phyloP scores from a whole-genome alignment of 306 rosid species.

The Albizia julibrissin region DNA sequence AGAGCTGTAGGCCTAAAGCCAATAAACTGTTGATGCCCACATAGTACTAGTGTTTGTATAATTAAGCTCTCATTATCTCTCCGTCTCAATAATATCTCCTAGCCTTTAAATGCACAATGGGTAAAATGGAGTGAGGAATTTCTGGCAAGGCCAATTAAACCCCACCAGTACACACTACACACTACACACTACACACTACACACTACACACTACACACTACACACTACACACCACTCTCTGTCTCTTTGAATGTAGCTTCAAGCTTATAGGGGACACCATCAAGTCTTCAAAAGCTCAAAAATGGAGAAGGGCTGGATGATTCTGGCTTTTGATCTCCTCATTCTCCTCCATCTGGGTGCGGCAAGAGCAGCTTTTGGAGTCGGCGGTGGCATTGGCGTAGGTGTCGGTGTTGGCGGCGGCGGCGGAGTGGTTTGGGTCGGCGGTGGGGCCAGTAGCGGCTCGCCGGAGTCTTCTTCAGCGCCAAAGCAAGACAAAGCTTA shows the following conservation, averaged over 20 bases:
- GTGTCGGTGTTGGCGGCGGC: slow-evolving; percentile 45
- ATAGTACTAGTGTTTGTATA: neutral
- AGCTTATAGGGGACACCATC: slow-evolving; percentile 39
- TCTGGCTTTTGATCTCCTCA: slow-evolving; percentile 37
- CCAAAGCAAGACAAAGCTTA: slow-evolving; percentile 60
- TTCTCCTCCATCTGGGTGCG: slow-evolving; percentile 29
- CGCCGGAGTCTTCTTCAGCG: slow-evolving; percentile 41
- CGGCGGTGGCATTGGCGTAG: slow-evolving; percentile 47
- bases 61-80: neutral
- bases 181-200: no score
- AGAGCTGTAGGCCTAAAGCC: slow-evolving; percentile 22
- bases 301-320: slow-evolving; percentile 60
- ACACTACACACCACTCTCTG: slow-evolving; percentile 32
- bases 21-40: neutral
- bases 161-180: no score
- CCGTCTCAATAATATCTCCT: neutral
- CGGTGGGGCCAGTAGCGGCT: slow-evolving; percentile 58
- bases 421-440: slow-evolving; percentile 52
- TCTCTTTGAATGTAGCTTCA: slow-evolving; percentile 53
- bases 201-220: no score
- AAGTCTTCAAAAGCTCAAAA: slow-evolving; percentile 37
- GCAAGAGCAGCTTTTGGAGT: slow-evolving; percentile 50
- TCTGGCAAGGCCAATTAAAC: slow-evolving; percentile 34
- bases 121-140: neutral
- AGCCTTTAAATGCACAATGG: neutral